Evolutionary conservation across 2,329 filamentous ascomycete species (phyloP).

Genomic region (Trichoderma atrobrunneum): DNA sequence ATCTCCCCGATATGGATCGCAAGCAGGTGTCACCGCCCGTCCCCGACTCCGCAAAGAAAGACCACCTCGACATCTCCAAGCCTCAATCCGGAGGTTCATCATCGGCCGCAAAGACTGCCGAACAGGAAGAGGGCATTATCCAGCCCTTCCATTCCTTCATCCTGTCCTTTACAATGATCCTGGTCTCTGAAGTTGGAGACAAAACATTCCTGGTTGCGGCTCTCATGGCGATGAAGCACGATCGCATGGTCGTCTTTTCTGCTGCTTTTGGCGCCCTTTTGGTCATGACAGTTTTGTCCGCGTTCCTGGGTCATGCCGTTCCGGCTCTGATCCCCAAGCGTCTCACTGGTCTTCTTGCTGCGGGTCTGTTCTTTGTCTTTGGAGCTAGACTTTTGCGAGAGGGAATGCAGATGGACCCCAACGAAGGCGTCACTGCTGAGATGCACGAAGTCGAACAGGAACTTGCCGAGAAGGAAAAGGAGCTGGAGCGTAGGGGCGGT

Average conservation of each 20-base stretch:
- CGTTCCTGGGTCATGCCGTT: conserved; percentile 86
- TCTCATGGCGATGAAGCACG: conserved; percentile 98
- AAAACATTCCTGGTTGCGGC: conserved; percentile 98
- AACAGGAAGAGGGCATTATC: conserved; percentile 61
- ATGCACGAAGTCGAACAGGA: conserved; percentile 97
- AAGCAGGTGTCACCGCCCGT: conserved; percentile 70
- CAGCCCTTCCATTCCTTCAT: conserved; percentile 84
- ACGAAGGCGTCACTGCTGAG: conserved; percentile 91
- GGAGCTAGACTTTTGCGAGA: conserved; percentile 81
- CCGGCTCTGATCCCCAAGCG: conserved; percentile 85
- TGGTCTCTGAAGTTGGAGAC: conserved; percentile 95
- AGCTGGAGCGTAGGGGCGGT: conserved; percentile 61
- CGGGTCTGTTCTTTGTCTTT: conserved; percentile 84
- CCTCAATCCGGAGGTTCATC: conserved; percentile 15
- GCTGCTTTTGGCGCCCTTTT: conserved; percentile 90
- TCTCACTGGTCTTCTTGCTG: conserved; percentile 85
- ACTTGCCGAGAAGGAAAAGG: conserved; percentile 88
- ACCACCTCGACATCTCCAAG: conserved; percentile 53
- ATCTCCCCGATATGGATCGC: conserved; percentile 75
- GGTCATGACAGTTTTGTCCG: conserved; percentile 92
- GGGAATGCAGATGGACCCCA: conserved; percentile 81
- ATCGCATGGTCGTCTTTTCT: conserved; percentile 87
- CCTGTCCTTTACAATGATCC: conserved; percentile 93
- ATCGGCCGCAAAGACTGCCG: conserved; percentile 28
- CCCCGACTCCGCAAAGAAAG: conserved; percentile 63